Evolutionary conservation across 768 basidiomycete species (phyloP).

Genomic region (Amanita subjunquillea): DNA sequence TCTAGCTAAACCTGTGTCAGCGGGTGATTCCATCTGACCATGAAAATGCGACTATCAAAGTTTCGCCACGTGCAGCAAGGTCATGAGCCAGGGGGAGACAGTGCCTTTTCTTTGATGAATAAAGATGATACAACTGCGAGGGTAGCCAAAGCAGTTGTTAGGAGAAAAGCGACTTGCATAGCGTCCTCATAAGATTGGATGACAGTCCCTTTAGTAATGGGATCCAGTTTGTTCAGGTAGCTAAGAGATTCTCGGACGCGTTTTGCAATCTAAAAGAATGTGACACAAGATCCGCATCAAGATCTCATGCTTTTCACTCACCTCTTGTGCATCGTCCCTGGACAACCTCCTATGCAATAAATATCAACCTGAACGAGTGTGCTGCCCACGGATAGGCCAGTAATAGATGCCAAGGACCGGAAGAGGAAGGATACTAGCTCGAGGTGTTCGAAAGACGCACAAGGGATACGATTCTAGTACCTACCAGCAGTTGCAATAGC

Average conservation of each 20-base stretch:
- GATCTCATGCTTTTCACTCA: conserved; percentile 12
- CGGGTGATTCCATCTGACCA: no score
- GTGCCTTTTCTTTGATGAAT: conserved; percentile 43
- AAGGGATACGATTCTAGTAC: conserved; percentile 5
- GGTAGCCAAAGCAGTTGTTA: conserved; percentile 30
- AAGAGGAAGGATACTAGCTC: conserved; percentile 52
- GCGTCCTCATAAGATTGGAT: conserved; percentile 33
- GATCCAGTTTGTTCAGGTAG: conserved; percentile 34
- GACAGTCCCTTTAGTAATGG: conserved; percentile 24
- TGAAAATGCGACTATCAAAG: no score
- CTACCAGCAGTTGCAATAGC: conserved; percentile 55
- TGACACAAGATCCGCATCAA: no score
- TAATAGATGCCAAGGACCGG: conserved; percentile 49
- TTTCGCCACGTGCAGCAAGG: no score
- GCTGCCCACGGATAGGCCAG: conserved; percentile 47
- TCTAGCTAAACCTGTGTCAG: no score
- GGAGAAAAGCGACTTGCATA: conserved; percentile 36
- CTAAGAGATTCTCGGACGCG: conserved; percentile 39
- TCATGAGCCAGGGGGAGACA: conserved; percentile 9
- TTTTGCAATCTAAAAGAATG: conserved; percentile 27
- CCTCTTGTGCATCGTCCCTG: conserved; percentile 43
- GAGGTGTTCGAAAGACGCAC: neutral
- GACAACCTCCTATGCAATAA: conserved; percentile 30
- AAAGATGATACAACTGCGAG: conserved; percentile 32
- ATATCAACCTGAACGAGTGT: conserved; percentile 40